phyloP scores from a whole-genome alignment of 257 asterid species.

The Solanum virginianum region DNA sequence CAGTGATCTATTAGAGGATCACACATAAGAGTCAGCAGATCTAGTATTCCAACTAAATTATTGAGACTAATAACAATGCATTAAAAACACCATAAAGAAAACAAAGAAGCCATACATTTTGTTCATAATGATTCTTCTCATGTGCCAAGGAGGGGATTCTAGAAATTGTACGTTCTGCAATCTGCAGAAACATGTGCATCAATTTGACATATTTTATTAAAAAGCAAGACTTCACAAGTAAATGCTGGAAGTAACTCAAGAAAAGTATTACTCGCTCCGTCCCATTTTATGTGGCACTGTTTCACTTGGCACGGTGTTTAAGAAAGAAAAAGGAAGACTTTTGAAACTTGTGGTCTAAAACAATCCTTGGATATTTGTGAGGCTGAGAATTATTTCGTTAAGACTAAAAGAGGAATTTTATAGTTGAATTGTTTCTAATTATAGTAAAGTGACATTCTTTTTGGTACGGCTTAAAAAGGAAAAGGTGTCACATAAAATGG shows the following conservation, averaged over 20 bases:
- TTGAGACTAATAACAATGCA: not conserved
- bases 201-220: not conserved
- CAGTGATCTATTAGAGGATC: conserved; percentile 49
- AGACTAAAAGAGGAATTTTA: no score
- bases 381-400: no score
- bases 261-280: not conserved
- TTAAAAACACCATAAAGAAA: not conserved
- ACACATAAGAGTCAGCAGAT: not conserved
- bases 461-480: no score
- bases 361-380: no score
- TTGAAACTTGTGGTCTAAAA: no score
- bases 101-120: conserved; percentile 41
- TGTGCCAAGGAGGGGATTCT: conserved; percentile 77
- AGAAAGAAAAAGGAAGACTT: no score
- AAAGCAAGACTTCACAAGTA: not conserved
- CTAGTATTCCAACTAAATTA: not conserved
- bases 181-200: conserved; percentile 29
- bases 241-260: not conserved
- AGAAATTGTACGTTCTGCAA: conserved; percentile 37
- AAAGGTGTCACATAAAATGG: no score
- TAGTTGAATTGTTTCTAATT: no score
- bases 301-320: no score
- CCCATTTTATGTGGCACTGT: no score
- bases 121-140: conserved; percentile 86
- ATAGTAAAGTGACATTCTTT: no score